A percentile compares a stretch with the other conserved stretches of the same genome.
These are phyloP conservation scores for Cyclocybe aegerita DNA, from an alignment of 768 basidiomycete species.

Conservation along the genomic window DNA sequence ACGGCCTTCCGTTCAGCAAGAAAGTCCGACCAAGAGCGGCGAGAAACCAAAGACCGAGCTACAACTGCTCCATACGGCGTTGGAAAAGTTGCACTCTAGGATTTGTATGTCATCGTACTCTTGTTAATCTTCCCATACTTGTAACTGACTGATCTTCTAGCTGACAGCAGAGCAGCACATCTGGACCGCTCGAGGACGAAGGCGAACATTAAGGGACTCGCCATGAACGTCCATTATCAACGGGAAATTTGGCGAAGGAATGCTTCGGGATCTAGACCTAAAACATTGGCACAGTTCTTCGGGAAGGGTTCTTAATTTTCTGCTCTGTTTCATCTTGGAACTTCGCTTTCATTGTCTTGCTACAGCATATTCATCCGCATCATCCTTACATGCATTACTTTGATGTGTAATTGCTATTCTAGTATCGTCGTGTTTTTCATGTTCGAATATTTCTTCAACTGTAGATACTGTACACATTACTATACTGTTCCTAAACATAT, in stretches of 20 bases:
- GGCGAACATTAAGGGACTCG: conserved; percentile 61
- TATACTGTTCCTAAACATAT: no score
- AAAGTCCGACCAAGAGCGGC: conserved; percentile 17
- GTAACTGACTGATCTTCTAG: conserved; percentile 29
- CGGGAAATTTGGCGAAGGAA: conserved; percentile 30
- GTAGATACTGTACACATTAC: no score
- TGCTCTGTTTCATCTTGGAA: background rate
- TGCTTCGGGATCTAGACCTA: conserved; percentile 9
- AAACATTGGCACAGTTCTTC: conserved; percentile 23
- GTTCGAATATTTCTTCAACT: no score
- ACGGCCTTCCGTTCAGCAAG: conserved; percentile 8
- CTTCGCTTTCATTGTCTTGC: background rate
- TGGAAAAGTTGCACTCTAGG: conserved; percentile 55
- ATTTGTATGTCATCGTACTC: conserved; percentile 50
- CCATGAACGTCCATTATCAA: conserved; percentile 65
- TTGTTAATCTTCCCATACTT: background rate
- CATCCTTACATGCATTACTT: background rate
- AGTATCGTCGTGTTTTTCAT: no score
- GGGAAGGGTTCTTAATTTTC: conserved; percentile 17
- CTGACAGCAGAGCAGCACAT: conserved; percentile 72
- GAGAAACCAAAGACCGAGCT: conserved; percentile 41
- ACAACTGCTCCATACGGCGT: conserved; percentile 42
- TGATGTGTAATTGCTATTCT: background rate
- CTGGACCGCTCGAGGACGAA: conserved; percentile 77
- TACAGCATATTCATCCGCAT: background rate